Conservation (phyloP, 176 grass and related monocot species). For the Rhynchospora tenuis region DNA sequence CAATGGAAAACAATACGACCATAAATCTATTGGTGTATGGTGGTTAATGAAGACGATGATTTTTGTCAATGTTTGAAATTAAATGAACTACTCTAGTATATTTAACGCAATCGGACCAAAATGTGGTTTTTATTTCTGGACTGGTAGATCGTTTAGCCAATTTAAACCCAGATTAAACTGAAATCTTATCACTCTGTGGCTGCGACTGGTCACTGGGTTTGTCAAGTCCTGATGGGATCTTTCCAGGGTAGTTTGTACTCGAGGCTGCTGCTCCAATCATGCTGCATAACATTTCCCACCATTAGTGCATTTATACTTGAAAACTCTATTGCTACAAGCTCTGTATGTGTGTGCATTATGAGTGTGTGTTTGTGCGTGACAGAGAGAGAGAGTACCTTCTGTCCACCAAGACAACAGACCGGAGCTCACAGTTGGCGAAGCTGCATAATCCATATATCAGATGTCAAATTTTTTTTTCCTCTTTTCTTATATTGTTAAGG, state of each 20-base stretch:
- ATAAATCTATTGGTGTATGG: neutral
- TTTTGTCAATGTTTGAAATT: neutral
- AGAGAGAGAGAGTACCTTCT: conserved; percentile 40
- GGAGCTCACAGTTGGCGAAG: conserved; percentile 82
- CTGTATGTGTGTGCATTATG: neutral
- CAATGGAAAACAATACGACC: neutral
- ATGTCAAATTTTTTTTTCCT: conserved; percentile 4
- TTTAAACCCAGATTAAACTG: neutral
- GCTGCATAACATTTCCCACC: conserved; percentile 24
- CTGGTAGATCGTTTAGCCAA: neutral
- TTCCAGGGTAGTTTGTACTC: conserved; percentile 53
- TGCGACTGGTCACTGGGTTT: conserved; percentile 33
- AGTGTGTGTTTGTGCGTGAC: neutral
- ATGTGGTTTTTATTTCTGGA: neutral
- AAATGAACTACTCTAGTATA: neutral
- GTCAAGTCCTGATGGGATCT: conserved; percentile 37
- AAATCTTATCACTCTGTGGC: neutral
- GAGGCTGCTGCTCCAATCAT: conserved; percentile 35
- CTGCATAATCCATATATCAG: conserved; percentile 29
- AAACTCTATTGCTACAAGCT: neutral
- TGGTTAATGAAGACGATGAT: neutral
- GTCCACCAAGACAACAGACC: conserved; percentile 70
- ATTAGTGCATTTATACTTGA: neutral
- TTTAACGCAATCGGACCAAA: neutral
- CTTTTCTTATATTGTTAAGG: too few species aligned